Conservation (phyloP, 306 rosid genomes). For the Dalbergia oliveri region DNA sequence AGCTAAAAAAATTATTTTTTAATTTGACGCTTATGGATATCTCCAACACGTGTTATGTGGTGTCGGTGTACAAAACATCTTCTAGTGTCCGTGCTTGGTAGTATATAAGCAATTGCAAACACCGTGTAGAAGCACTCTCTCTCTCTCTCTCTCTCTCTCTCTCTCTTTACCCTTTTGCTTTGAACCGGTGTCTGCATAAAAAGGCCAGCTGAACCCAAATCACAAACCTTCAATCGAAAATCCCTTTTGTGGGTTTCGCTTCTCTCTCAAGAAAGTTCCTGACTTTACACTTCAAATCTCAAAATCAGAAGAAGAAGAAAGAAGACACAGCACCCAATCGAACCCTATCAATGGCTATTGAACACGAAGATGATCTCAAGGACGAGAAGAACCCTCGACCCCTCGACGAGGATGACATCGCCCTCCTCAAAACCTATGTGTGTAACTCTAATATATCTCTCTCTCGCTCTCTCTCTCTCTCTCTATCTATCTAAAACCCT, state of each 20-base stretch:
- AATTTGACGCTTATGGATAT: too few relatives aligned
- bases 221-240: neutral
- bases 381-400: conserved; percentile 99
- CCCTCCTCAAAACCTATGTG: conserved; percentile 95
- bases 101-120: neutral
- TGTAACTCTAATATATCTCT: neutral
- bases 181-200: neutral
- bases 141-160: neutral
- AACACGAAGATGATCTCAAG: conserved; percentile 87
- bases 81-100: too few relatives aligned
- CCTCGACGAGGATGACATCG: conserved; percentile 96
- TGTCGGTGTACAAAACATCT: too few relatives aligned
- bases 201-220: neutral
- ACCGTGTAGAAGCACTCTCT: neutral
- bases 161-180: neutral
- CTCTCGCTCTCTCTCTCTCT: neutral
- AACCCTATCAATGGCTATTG: conserved; percentile 67
- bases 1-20: too few relatives aligned
- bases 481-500: conserved; percentile 49
- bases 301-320: neutral
- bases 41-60: too few relatives aligned
- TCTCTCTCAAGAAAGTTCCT: conserved; percentile 26
- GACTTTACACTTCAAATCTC: neutral
- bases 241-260: neutral
- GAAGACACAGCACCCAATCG: neutral